Evolutionary conservation across 805 yeast genomes (phyloP).

Genomic region (Ogataea henricii): DNA sequence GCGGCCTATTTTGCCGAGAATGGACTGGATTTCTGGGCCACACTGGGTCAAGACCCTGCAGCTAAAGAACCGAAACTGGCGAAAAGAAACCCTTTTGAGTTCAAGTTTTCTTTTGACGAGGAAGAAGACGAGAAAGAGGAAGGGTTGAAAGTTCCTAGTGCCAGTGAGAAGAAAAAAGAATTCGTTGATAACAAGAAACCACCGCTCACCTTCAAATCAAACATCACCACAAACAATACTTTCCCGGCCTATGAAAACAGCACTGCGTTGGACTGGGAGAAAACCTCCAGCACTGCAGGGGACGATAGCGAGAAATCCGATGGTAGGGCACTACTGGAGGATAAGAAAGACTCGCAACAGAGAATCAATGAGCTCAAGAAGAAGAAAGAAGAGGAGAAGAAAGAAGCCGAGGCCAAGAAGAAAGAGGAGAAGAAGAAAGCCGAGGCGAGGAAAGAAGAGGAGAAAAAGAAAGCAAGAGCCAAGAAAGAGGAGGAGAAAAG

Average conservation of each 20-base stretch:
- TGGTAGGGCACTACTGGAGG: background rate
- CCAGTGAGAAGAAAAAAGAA: background rate
- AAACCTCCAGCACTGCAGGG: background rate
- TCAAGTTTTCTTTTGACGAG: background rate
- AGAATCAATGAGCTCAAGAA: background rate
- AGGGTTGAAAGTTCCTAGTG: background rate
- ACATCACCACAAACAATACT: background rate
- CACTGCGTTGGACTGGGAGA: background rate
- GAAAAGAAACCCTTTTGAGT: constrained; percentile 1
- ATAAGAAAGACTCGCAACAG: background rate
- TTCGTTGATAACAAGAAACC: background rate
- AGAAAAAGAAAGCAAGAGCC: background rate
- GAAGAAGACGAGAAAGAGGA: background rate
- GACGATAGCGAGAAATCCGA: background rate
- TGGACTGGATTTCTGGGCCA: constrained; percentile 4
- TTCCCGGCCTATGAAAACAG: background rate
- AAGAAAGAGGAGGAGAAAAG: background rate
- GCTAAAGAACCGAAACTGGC: background rate
- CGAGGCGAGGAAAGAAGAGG: background rate
- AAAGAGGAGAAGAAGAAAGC: constrained; percentile 3
- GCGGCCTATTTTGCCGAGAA: constrained; percentile 3
- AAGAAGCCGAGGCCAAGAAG: background rate
- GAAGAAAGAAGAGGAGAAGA: constrained; percentile 9
- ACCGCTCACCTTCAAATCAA: background rate
- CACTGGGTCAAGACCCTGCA: background rate